These are phyloP conservation scores for Paratrypanosoma confusum DNA, from an alignment of 208 protist species.

Conservation along the genomic window DNA sequence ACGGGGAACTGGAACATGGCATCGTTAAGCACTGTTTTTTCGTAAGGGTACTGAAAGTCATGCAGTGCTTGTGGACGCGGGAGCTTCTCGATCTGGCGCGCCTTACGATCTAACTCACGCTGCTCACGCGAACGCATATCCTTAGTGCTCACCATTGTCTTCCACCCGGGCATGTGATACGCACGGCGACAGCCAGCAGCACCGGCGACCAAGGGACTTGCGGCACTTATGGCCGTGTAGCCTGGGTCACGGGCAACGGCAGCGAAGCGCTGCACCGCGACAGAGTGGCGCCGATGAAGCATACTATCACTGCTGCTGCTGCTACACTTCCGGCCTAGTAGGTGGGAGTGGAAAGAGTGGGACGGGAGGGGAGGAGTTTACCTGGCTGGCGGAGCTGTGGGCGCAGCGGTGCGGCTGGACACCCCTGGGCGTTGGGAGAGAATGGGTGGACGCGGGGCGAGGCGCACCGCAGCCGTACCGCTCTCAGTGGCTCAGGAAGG, in stretches of 20 bases:
- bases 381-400: too few species aligned
- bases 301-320: too few species aligned
- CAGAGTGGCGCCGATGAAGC: too few species aligned
- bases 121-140: slow-evolving; percentile 77
- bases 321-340: too few species aligned
- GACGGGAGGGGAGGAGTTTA: too few species aligned
- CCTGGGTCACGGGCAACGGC: not conserved
- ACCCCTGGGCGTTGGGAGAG: too few species aligned
- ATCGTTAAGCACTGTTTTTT: slow-evolving; percentile 83
- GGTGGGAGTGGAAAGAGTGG: too few species aligned
- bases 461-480: too few species aligned
- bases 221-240: not conserved
- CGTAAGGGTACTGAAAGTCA: slow-evolving; percentile 85
- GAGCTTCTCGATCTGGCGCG: slow-evolving; percentile 84
- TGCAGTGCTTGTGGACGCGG: slow-evolving; percentile 71
- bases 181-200: slow-evolving; percentile 9
- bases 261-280: not conserved
- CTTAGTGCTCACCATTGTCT: slow-evolving; percentile 73
- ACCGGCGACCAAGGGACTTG: not conserved
- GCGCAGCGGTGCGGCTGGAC: too few species aligned
- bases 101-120: slow-evolving; percentile 75
- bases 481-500: too few species aligned
- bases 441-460: too few species aligned
- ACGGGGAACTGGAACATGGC: slow-evolving; percentile 86
- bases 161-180: slow-evolving; percentile 81